Base-by-base conservation (phyloP, 2,329 filamentous ascomycete species). In the Graphiopsis chlorocephala region DNA sequence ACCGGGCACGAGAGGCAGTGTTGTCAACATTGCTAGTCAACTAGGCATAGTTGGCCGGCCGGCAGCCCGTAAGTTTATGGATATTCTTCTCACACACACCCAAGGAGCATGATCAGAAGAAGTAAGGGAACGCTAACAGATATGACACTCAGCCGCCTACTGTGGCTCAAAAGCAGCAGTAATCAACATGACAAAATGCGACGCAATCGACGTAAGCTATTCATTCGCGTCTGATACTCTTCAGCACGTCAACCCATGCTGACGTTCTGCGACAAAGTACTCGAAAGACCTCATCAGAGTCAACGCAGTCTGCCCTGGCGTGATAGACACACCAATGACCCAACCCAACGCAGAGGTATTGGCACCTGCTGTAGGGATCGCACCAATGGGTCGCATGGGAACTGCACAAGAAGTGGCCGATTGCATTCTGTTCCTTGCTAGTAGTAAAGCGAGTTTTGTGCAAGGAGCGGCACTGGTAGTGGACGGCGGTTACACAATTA, bases 351-450 rank as follows among this genome's bases (percentile, higher is more conserved):
- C 78, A 11, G 72, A 71, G 25, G 66, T 71, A 6, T 64, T 75
- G 14, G 65, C 57, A 42, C 68, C 72, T 28, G 74, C 74, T 3
- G 72, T 76, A 26, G 57, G 67, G 1, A 74, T 75, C 14, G 74
- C 74, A 15, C 74, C 74, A 2, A 70, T 76, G 67, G 82, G 84
- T 12, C 77, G 79, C 28, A 77, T 78, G 65, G 80, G 80, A 0
- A 80, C 78, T 3, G 74, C 79, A 0, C 78, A 82, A 58, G 81
- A 83, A 64, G 75, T 83, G 12, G 80, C 81, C 2, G 81, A 83
- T 68, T 79, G 78, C 0, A 75, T 81, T 11, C 67, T 83, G 38
- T 83, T 82, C 63, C 68, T 82, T 4, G 78, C 78, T 38, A 80
- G 79, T 63, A 74, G 77, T 20, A 82, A 81, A 65, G 79, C 81